phyloP scores from a whole-genome alignment of 78 protist genomes.

The Isochrysis galbana region DNA sequence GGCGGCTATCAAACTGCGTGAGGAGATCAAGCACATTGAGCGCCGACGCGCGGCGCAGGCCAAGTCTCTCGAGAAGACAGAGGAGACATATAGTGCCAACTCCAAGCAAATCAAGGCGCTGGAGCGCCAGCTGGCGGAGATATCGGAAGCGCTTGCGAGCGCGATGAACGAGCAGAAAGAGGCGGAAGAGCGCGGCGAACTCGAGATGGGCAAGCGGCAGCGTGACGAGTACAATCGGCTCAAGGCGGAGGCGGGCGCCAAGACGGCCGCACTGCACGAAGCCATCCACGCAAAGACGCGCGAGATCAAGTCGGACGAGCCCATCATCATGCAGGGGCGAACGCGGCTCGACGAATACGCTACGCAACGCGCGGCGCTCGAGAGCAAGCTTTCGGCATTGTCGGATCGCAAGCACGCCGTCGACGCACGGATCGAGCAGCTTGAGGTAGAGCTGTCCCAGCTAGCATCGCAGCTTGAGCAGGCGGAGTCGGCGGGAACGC shows the following conservation, averaged over 20 bases:
- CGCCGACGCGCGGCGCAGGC: background rate
- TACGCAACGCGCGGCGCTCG: background rate
- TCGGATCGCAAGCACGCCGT: background rate
- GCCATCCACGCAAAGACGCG: background rate
- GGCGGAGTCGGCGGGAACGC: background rate
- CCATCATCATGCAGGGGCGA: background rate
- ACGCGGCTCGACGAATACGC: background rate
- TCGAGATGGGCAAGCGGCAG: background rate
- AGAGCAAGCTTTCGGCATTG: background rate
- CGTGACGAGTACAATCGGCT: slow-evolving; percentile 1
- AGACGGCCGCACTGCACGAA: background rate
- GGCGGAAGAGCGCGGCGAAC: background rate
- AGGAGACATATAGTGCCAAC: background rate
- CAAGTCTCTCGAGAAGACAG: background rate
- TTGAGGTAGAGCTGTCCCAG: background rate
- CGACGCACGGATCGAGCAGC: background rate
- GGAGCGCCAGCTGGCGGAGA: background rate
- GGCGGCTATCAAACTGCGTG: background rate
- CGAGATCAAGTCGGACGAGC: background rate
- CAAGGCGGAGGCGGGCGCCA: background rate
- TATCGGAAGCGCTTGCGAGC: background rate
- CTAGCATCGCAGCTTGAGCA: background rate
- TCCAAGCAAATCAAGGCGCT: background rate
- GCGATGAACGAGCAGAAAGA: background rate
- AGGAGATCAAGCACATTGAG: background rate